Base-by-base conservation (phyloP, 192 early-diverging fungal genomes). In the Linnemannia elongata region DNA sequence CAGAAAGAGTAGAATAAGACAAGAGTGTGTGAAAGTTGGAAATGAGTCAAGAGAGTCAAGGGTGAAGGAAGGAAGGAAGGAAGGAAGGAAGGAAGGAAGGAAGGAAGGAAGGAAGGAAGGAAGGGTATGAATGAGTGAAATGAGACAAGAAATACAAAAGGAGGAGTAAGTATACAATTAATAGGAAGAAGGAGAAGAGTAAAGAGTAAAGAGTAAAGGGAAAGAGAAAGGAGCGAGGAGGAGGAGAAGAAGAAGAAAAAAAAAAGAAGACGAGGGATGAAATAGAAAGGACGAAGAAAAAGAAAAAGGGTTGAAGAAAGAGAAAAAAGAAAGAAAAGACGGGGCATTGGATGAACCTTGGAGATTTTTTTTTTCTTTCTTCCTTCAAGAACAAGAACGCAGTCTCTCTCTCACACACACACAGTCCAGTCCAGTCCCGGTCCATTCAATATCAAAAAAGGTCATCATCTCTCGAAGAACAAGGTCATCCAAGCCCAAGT, bases 341-440 rank as follows among this genome's bases (percentile, higher is more conserved):
- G 22, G n/a, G 55, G 55, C 55, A 24, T 60, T 49, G 15, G 73
- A 39, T 38, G 18, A 18, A 54, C 6, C 52, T 55, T 75, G 74
- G 74, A 75, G 74, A 75, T 38, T 55, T 36, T 57, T 75, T 38
- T 38, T 55, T 36, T 57, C 60, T 38, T 8, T 57, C n/a, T 7
- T 57, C 10, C 60, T 60, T 60, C 24, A 24, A 66, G 27, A 0
- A 15, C 1, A 63, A 35, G 12, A 24, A 66, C 10, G n/a, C 22
- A 27, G 55, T 57, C 55, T 22, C 44, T 13, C 1, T 45, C 7
- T 15, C n/a, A n/a, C n/a, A n/a, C n/a, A n/a, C n/a, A n/a, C n/a
- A n/a, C n/a, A 45, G 44, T 45, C 1, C 15, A 52, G 49, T 52
- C 49, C 49, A 52, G 49, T 52, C 49, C 49, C 49, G 18, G 49